phyloP scores from a whole-genome alignment of 768 basidiomycete species.

The Calocybe cyanea region DNA sequence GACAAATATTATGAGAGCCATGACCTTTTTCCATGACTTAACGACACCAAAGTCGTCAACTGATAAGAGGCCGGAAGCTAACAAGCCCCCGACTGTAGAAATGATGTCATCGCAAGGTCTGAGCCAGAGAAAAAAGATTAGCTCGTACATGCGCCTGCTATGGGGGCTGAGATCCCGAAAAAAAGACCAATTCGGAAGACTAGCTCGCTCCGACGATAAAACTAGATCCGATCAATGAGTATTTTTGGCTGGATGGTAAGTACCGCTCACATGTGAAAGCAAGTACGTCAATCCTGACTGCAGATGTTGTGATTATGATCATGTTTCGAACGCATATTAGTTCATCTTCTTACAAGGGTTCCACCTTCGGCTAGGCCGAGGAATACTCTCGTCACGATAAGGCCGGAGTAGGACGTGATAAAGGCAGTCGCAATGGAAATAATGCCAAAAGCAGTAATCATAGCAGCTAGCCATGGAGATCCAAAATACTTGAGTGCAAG shows the following conservation, averaged over 20 bases:
- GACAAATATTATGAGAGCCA: not conserved
- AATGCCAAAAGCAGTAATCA: constrained; percentile 18
- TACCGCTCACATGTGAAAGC: constrained; percentile 15
- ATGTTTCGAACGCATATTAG: not conserved
- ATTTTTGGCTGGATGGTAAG: not conserved
- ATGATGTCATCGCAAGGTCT: not conserved
- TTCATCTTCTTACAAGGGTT: constrained; percentile 14
- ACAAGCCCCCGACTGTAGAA: constrained; percentile 31
- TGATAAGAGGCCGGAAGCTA: constrained; percentile 34
- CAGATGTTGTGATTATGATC: not conserved
- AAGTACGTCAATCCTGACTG: constrained; percentile 20
- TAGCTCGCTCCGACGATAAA: constrained; percentile 30
- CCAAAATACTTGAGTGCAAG: constrained; percentile 19
- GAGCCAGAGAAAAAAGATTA: not conserved
- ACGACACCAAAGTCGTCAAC: constrained; percentile 29
- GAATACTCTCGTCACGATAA: constrained; percentile 22
- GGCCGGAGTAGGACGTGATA: constrained; percentile 18
- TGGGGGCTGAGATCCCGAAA: constrained; percentile 28
- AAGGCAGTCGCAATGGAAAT: constrained; percentile 21
- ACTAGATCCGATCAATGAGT: constrained; percentile 13
- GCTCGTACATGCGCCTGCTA: constrained; percentile 31
- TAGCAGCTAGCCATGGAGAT: constrained; percentile 18
- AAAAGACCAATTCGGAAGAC: constrained; percentile 32
- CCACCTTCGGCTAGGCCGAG: constrained; percentile 24
- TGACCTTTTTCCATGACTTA: constrained; percentile 31